Base-by-base conservation (phyloP, 2,329 filamentous ascomycete species). In the Fusarium nisikadoi region DNA sequence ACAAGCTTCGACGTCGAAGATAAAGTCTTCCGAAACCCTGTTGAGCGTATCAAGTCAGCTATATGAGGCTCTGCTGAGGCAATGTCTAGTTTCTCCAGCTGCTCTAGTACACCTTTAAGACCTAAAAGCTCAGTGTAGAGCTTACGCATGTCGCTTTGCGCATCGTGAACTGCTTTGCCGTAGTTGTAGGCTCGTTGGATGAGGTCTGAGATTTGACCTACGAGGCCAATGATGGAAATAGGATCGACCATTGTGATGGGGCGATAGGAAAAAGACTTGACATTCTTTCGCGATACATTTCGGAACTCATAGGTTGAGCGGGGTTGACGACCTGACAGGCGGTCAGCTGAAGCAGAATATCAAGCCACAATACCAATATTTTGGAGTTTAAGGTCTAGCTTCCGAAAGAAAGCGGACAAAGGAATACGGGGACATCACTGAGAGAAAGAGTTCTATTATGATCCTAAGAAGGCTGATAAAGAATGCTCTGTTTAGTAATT, bases 81-180 rank as follows among this genome's bases (percentile, higher is more conserved):
- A 0, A 50, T 23, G 0, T 25, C 47, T 14, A 50, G 4, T 11
- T 35, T 11, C 0, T 50, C 47, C 0, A 50, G 31, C 0, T 50
- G 47, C 0, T 50, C 31, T 0, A 50, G 0, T 0, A 35, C 47
- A 0, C 47, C 47, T 0, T 50, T 50, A 1, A 50, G 31, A 0
- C 3, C 47, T 5, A 50, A 14, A 50, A 50, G 47, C 47, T 35
- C 47, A 0, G 47, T 50, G 8, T 50, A 50, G 14, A 50, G 47
- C n/a, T 50, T 50, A 11, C 31, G 31, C 47, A 50, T 50, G 8
- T 50, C 47, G 5, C 11, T 13, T 11, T 50, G 20, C 2, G 47
- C 47, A 25, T 50, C 47, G n/a, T 50, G 47, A n/a, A 50, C 47
- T 25, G 31, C 47, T 35, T 35, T 50, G n/a, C 47, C 47, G 6